Conservation (phyloP, 768 basidiomycete genomes). For the Pulveroboletus sp. region DNA sequence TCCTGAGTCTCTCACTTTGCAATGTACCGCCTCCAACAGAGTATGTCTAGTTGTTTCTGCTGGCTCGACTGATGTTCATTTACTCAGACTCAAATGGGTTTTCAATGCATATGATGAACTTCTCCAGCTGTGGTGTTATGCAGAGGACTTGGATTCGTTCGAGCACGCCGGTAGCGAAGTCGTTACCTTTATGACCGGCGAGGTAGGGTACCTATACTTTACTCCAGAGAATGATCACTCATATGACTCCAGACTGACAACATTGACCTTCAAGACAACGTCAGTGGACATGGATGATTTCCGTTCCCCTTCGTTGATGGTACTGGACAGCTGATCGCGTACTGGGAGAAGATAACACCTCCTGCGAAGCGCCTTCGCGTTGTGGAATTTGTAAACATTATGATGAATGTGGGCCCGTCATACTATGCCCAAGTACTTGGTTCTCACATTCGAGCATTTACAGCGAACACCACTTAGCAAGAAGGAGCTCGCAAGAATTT, state of each 20-base stretch:
- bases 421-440: background rate
- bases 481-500: slow-evolving; percentile 48
- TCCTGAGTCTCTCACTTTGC: slow-evolving; percentile 61
- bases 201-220: slow-evolving; percentile 37
- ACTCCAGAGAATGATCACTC: background rate
- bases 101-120: slow-evolving; percentile 62
- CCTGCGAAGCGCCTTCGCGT: slow-evolving; percentile 49
- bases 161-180: slow-evolving; percentile 63
- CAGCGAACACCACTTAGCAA: slow-evolving; percentile 54
- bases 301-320: slow-evolving; percentile 6
- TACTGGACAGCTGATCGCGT: slow-evolving; percentile 50
- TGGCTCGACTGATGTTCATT: slow-evolving; percentile 1
- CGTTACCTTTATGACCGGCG: slow-evolving; percentile 49
- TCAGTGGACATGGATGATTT: slow-evolving; percentile 30
- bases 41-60: slow-evolving; percentile 36
- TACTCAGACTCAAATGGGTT: slow-evolving; percentile 50
- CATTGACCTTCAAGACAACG: slow-evolving; percentile 60
- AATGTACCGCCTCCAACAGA: slow-evolving; percentile 65
- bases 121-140: slow-evolving; percentile 56
- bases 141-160: slow-evolving; percentile 60
- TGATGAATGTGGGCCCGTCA: slow-evolving; percentile 50
- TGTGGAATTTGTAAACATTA: slow-evolving; percentile 49
- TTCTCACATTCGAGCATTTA: background rate
- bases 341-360: slow-evolving; percentile 55
- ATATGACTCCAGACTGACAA: slow-evolving; percentile 26